Base-by-base conservation (phyloP, 768 basidiomycete genomes). In the Boletus reticuloceps region DNA sequence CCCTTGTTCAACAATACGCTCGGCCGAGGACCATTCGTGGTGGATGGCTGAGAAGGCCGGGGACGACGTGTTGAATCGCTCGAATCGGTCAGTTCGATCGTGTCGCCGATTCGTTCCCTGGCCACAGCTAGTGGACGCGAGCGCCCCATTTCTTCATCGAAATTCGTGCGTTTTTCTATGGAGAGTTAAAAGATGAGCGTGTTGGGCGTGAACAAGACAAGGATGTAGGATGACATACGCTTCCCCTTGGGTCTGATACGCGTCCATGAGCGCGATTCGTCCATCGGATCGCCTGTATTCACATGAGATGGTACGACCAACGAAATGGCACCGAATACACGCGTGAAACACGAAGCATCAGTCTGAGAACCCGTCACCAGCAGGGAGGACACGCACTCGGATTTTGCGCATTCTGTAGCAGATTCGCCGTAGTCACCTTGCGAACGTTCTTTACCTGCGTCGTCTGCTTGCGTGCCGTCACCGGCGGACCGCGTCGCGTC, bases 11-110 rank as follows among this genome's bases (percentile, higher is more conserved):
- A 41, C 5, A 1, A 14, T 12, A 17, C 11, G 19, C 16, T 49
- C 14, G 43, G 31, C 6, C 47, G 46, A n/a, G 42, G 20, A 13
- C 34, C 22, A 3, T 4, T 17, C 6, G 16, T 10, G 29, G 44
- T 10, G 6, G 46, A 36, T 37, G 57, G 13, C 10, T 47, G 64
- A 41, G 51, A 44, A 1, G 37, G 51, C n/a, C 52, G 62, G 32
- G 20, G 44, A 12, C 22, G 54, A 38, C 42, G 49, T 4, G 9
- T 16, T 27, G 58, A 41, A 17, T 59, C 66, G 27, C 60, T 52
- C 43, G 66, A 72, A 39, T 72, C 69, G 0, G 58, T 56, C 6
- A 69, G 53, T 25, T 72, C 67, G 32, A 67, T 51, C 7, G 40
- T 16, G 14, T 60, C 39, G 14, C 38, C 39, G 6, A 7, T 17